Evolutionary conservation across 495 filamentous ascomycete genomes (phyloP), one percentile per base, ranked within the genome.

Genomic region (Friedmanniomyces simplex): DNA sequence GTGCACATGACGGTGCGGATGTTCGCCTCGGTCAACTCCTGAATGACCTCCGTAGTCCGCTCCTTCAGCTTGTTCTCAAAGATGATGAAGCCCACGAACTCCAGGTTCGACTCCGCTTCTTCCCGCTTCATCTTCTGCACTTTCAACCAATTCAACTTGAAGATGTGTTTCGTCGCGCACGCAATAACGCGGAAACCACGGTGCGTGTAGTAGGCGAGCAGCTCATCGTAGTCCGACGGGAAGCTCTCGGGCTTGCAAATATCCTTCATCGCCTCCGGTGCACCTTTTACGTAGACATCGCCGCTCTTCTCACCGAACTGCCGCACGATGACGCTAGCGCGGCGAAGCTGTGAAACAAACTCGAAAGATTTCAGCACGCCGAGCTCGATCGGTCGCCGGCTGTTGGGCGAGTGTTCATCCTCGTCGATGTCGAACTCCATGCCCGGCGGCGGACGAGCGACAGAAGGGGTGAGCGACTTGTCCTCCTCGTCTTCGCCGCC

Each of bases 51-150:
- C 2, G 85, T 73, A 5, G 90, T 96, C 34, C 78, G 85, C 20
- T 85, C 81, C 69, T 99, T 99, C 60, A 99, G 70, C 72, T 97
- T 99, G 66, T 99, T 99, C 69, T 99, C 91, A 67, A 99, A 99
- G 32, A 99, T 84, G 63, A 97, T 97, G 69, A 99, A 97, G 18
- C 93, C 94, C 43, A 91, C 73, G 61, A 99, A 96, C 18, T 87
- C 80, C 3, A 99, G 77, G 57, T 83, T 76, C 1, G 78, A 82
- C 68, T 99, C 94, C 18, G 87, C 90, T 42, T 95, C 85, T 13
- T 79, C 69, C 13, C 94, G 85, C 54, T 82, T 87, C 82, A 97
- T 88, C 72, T 93, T 95, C 66, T 96, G 89, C 13, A 89, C 85
- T 68, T 90, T 95, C 55, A 91, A 82, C 93, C 89, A 96, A 62